phyloP scores from a whole-genome alignment of 2,329 filamentous ascomycete species.

The Chaetothyriales sp. region DNA sequence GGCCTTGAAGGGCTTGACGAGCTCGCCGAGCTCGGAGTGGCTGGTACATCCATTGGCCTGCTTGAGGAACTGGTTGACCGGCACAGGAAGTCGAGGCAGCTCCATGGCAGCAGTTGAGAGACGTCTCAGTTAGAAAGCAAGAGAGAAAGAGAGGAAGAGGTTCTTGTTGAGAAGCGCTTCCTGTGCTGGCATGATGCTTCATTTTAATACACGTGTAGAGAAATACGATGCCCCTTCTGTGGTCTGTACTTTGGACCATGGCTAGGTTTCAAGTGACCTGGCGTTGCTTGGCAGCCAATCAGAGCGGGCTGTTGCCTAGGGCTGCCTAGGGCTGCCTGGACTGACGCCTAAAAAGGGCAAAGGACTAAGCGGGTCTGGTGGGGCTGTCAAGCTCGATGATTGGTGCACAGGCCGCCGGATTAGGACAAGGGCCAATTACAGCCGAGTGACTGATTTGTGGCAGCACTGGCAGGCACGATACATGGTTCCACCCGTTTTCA shows the following conservation, averaged over 20 bases:
- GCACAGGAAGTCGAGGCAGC: conserved; percentile 9
- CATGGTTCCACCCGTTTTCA: too few species aligned
- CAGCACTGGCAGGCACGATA: too few species aligned
- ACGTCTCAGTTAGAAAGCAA: neutral
- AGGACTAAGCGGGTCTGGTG: too few species aligned
- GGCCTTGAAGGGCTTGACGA: conserved; percentile 24
- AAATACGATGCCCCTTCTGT: too few species aligned
- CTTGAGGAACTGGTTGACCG: conserved; percentile 7
- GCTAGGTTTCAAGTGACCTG: too few species aligned
- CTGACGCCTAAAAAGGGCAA: neutral
- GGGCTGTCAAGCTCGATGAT: neutral
- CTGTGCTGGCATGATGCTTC: neutral
- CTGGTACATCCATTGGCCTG: conserved; percentile 16
- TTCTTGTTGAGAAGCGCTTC: neutral
- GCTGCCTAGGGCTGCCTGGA: neutral
- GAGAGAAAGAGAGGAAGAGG: neutral
- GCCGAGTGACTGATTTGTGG: too few species aligned
- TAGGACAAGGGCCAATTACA: neutral
- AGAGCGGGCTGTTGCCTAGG: neutral
- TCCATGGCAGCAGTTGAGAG: conserved; percentile 1
- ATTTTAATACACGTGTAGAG: too few species aligned
- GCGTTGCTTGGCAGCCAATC: neutral
- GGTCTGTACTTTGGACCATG: too few species aligned
- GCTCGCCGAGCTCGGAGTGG: conserved; percentile 18
- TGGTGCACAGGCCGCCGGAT: neutral